Conservation (phyloP, 768 basidiomycete species). For the Amanita phalloides region DNA sequence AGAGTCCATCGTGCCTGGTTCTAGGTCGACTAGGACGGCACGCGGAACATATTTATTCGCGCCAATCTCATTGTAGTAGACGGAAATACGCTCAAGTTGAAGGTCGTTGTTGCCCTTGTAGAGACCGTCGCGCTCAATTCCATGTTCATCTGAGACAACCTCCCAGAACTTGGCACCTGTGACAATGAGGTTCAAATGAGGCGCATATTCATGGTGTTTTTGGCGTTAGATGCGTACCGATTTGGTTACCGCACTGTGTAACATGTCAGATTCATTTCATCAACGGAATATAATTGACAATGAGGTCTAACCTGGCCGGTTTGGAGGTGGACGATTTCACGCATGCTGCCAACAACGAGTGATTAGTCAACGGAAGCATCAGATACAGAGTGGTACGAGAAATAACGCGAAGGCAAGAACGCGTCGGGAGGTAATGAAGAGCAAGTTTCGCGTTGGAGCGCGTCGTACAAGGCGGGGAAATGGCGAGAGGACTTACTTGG, state of each 20-base stretch:
- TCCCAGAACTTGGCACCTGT: slow-evolving; percentile 95
- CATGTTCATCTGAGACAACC: slow-evolving; percentile 97
- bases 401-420: slow-evolving; percentile 24
- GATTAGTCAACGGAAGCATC: slow-evolving; percentile 17
- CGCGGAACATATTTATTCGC: slow-evolving; percentile 97
- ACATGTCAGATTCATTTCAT: slow-evolving; percentile 19
- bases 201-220: slow-evolving; percentile 7
- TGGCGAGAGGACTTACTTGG: slow-evolving; percentile 25
- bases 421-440: slow-evolving; percentile 11
- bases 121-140: slow-evolving; percentile 85
- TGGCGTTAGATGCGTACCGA: slow-evolving; percentile 48
- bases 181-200: slow-evolving; percentile 5
- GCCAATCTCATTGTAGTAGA: slow-evolving; percentile 96
- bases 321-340: slow-evolving; percentile 99
- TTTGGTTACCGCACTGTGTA: slow-evolving; percentile 93
- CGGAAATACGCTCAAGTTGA: slow-evolving; percentile 94
- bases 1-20: slow-evolving; percentile 95
- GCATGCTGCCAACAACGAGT: slow-evolving; percentile 56
- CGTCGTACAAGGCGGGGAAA: background rate
- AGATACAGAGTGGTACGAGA: slow-evolving; percentile 33
- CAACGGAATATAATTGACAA: slow-evolving; percentile 6
- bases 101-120: slow-evolving; percentile 93
- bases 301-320: slow-evolving; percentile 80
- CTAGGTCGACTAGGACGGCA: slow-evolving; percentile 93
- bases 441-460: slow-evolving; percentile 6